Percentiles rank a stretch among this genome's conserved stretches.
phyloP scores from a whole-genome alignment of 2,329 filamentous ascomycete genomes.

The Teratosphaeria pseudoeucalypti region DNA sequence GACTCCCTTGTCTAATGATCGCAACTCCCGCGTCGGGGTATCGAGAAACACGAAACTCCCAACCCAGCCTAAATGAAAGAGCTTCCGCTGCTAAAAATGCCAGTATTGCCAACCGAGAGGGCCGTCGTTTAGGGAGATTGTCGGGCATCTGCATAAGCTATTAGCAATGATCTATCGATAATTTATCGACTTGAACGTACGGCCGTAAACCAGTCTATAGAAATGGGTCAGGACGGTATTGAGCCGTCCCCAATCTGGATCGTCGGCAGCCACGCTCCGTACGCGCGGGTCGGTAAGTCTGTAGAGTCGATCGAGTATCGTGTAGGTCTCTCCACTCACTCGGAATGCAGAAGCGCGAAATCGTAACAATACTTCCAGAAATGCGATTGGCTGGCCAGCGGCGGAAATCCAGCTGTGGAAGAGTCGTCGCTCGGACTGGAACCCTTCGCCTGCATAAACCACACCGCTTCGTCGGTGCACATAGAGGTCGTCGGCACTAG shows the following conservation, averaged over 20 bases:
- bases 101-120: neutral
- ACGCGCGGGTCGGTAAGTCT: neutral
- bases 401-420: slow-evolving; percentile 3
- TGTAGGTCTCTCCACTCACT: neutral
- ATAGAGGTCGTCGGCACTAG: slow-evolving; percentile 4
- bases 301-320: neutral
- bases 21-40: neutral
- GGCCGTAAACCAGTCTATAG: neutral
- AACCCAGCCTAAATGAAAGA: neutral
- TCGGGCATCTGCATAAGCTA: neutral
- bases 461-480: neutral
- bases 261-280: neutral
- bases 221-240: neutral
- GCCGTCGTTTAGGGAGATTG: neutral
- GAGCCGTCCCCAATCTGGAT: neutral
- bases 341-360: neutral
- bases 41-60: neutral
- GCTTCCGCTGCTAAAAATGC: neutral
- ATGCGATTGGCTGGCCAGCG: slow-evolving; percentile 2
- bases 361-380: slow-evolving; percentile 1
- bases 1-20: neutral
- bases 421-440: slow-evolving; percentile 1
- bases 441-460: slow-evolving; percentile 5
- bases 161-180: neutral
- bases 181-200: neutral